Evolutionary conservation across 2,329 filamentous ascomycete species (phyloP), one percentile per base, ranked within the genome.

Genomic region (Fusarium sp.): DNA sequence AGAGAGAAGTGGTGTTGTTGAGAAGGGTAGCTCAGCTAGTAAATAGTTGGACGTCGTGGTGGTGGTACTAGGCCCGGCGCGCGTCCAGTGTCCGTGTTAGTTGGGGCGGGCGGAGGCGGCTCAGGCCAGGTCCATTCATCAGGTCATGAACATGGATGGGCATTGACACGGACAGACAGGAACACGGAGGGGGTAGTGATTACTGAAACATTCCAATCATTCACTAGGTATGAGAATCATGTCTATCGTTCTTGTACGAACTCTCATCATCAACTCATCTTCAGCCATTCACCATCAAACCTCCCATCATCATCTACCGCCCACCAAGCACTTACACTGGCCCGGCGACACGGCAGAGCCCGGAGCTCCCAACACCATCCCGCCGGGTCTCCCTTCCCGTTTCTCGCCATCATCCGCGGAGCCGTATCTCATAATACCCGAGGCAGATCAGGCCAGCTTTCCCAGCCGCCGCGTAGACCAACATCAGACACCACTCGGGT

Each of bases 141-240:
- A 65, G 50, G 68, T 71, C 68, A 70, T 71, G 65, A 71, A 62
- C 53, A 71, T 71, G 51, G 31, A 71, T 71, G 51, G 27, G 64
- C 31, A 29, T 60, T 31, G 44, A 64, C 61, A 55, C 65, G 61
- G 64, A 61, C 60, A 38, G 61, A 62, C 67, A 44, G 54, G 38
- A 44, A 44, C 18, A 49, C 53, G n/a, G 10, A 9, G 27, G 44
- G 13, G 13, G 38, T 1, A 11, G 50, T 20, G 23, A 16, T 8
- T 16, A 53, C 8, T 33, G 31, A 10, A 33, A 8, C n/a, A 51
- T 49, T 16, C 14, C n/a, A 14, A 23, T 8, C 4, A 29, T 16
- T 31, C 10, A 40, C 38, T 20, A 18, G n/a, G n/a, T 7, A 44
- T n/a, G 40, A 25, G 13, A 3, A 25, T 44, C 8, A 44, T 23